A percentile compares a stretch with the other conserved stretches of the same genome.
Conservation (phyloP, 148 eudicot species). For the Rheum nobile region DNA sequence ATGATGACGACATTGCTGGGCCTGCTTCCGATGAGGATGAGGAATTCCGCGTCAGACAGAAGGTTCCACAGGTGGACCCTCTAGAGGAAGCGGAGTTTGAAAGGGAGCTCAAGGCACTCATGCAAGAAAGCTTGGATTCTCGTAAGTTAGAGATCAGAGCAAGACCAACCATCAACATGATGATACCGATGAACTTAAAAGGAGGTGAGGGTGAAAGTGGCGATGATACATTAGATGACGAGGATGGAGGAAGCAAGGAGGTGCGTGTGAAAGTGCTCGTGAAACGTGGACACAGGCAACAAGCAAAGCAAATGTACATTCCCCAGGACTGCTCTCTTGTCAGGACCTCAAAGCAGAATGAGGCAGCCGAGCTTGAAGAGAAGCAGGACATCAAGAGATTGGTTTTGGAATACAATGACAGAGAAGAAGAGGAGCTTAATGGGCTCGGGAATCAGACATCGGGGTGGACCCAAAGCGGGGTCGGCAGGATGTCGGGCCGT, state of each 20-base stretch:
- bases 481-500: conserved; percentile 35
- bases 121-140: conserved; percentile 98
- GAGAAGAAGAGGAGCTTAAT: conserved; percentile 89
- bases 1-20: conserved; percentile 40
- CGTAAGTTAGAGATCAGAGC: conserved; percentile 70
- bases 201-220: conserved; percentile 72
- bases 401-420: conserved; percentile 88
- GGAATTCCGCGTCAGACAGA: conserved; percentile 74
- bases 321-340: conserved; percentile 93
- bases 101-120: conserved; percentile 74
- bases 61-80: conserved; percentile 47
- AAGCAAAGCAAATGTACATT: conserved; percentile 75
- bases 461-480: conserved; percentile 54
- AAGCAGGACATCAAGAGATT: conserved; percentile 90
- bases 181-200: conserved; percentile 80
- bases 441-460: conserved; percentile 37
- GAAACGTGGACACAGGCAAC: conserved; percentile 94
- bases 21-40: conserved; percentile 82
- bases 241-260: conserved; percentile 61
- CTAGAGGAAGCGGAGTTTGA: conserved; percentile 91
- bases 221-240: conserved; percentile 77
- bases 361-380: conserved; percentile 97
- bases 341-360: conserved; percentile 84
- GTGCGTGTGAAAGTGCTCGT: conserved; percentile 83
- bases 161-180: conserved; percentile 84